These are phyloP conservation scores for Capronia americana DNA, from an alignment of 2,329 filamentous ascomycete species.

Conservation along the genomic window DNA sequence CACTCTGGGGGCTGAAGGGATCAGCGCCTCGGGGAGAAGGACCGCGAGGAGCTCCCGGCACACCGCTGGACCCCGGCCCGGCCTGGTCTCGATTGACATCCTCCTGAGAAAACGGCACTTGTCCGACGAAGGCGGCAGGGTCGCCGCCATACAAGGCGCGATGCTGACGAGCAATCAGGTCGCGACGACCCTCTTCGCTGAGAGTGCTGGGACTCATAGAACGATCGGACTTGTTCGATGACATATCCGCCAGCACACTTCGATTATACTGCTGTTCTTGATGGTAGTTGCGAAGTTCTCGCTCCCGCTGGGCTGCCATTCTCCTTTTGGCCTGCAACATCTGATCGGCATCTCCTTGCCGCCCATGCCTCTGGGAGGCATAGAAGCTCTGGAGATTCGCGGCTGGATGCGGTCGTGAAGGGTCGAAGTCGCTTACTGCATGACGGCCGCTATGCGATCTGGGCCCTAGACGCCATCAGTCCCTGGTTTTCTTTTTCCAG, in stretches of 20 bases:
- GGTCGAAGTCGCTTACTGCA: conserved; percentile 83
- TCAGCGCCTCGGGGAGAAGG: conserved; percentile 83
- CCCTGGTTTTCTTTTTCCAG: neutral
- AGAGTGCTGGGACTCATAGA: conserved; percentile 83
- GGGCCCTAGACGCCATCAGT: conserved; percentile 61
- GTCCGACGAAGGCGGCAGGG: conserved; percentile 70
- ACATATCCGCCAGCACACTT: conserved; percentile 80
- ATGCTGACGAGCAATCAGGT: conserved; percentile 94
- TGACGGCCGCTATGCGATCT: conserved; percentile 74
- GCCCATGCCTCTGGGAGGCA: conserved; percentile 86
- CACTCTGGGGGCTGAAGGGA: conserved; percentile 57
- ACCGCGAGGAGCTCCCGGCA: conserved; percentile 65
- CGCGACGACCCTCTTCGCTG: conserved; percentile 95
- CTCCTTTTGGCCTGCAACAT: conserved; percentile 99
- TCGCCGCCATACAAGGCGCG: conserved; percentile 87
- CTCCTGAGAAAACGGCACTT: conserved; percentile 72
- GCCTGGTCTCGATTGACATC: conserved; percentile 71
- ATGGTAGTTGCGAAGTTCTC: conserved; percentile 98
- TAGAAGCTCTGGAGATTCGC: conserved; percentile 93
- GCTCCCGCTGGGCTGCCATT: conserved; percentile 98
- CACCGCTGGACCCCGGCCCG: conserved; percentile 60
- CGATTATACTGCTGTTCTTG: conserved; percentile 99
- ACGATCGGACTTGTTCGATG: conserved; percentile 80
- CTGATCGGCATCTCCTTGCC: conserved; percentile 91
- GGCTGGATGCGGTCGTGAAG: conserved; percentile 72